Evolutionary conservation across 1,284 basidiomycete genomes (phyloP).

Genomic region (Irpex rosettiformis): DNA sequence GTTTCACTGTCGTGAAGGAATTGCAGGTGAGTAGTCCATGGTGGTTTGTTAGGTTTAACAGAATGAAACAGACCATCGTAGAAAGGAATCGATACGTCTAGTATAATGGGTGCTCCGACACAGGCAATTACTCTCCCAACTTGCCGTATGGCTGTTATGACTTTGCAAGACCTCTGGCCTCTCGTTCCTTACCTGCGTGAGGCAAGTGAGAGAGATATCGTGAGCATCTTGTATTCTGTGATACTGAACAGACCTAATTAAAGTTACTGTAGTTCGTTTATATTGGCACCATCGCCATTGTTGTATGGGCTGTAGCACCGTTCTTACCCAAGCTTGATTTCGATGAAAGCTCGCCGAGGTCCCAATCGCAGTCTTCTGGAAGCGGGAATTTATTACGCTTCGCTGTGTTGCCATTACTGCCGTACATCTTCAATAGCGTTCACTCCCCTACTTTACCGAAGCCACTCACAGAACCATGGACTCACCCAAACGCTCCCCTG

Average conservation of each 20-base stretch:
- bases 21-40: conserved; percentile 36
- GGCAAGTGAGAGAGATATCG: conserved; percentile 17
- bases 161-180: conserved; percentile 28
- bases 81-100: conserved; percentile 16
- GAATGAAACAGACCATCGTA: conserved; percentile 4
- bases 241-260: neutral
- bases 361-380: conserved; percentile 1
- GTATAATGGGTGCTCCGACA: conserved; percentile 15
- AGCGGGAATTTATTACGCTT: conserved; percentile 16
- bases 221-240: conserved; percentile 11
- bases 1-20: conserved; percentile 40
- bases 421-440: conserved; percentile 33
- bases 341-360: neutral
- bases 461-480: conserved; percentile 49
- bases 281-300: conserved; percentile 10
- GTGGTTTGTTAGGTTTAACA: neutral
- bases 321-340: conserved; percentile 10
- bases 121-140: conserved; percentile 28
- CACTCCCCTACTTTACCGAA: conserved; percentile 53
- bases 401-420: conserved; percentile 37
- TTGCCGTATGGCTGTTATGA: conserved; percentile 27
- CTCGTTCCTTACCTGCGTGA: conserved; percentile 18
- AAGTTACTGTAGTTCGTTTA: conserved; percentile 3
- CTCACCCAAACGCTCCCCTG: conserved; percentile 52
- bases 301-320: conserved; percentile 9